Evolutionary conservation across 1,284 basidiomycete genomes (phyloP), one percentile per base, ranked within the genome.

Genomic region (Puccinia hordei): DNA sequence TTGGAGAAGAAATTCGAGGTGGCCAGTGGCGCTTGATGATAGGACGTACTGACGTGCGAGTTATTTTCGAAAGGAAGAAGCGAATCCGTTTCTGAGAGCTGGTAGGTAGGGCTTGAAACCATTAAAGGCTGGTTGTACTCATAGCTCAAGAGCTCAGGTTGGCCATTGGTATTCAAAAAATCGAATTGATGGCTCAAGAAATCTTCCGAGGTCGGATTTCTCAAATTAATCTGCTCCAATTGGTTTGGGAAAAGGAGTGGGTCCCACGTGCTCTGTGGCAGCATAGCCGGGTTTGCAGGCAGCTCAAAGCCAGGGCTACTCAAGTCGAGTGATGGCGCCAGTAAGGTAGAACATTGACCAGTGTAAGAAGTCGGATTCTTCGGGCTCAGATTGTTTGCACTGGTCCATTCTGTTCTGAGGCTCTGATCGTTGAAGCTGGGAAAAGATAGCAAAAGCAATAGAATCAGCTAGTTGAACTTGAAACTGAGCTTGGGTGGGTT

Each of bases 171-270:
- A 19, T 46, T 66, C 22, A 66, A 24, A 27, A 66, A 46, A 27
- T 46, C 63, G 63, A 66, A 66, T 44, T 41, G 63, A 24, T 30
- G 63, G 13, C 63, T 66, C n/a, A 66, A 44, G 63, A 66, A 66
- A 41, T 46, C 63, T 27, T 66, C 63, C 1, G 63, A 41, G n/a
- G 38, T n/a, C 63, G 33, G 63, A 33, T 5, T 41, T n/a, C 41
- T 22, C 63, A 66, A 41, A 19, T 66, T 46, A 19, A 41, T 66
- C 63, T 66, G 63, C 35, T 41, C 63, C 63, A 66, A 66, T 41
- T 41, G 38, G 30, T 27, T 66, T 2, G 63, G 63, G 15, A 66
- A 66, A 44, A 41, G 35, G 24, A 46, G 41, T 22, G 63, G 63
- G 27, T 66, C 63, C 63, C 63, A 66, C 27, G 63, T 66, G 38